Evolutionary conservation across 495 filamentous ascomycete genomes (phyloP), one percentile per base, ranked within the genome.

Genomic region (Thermothielavioides terrestris): DNA sequence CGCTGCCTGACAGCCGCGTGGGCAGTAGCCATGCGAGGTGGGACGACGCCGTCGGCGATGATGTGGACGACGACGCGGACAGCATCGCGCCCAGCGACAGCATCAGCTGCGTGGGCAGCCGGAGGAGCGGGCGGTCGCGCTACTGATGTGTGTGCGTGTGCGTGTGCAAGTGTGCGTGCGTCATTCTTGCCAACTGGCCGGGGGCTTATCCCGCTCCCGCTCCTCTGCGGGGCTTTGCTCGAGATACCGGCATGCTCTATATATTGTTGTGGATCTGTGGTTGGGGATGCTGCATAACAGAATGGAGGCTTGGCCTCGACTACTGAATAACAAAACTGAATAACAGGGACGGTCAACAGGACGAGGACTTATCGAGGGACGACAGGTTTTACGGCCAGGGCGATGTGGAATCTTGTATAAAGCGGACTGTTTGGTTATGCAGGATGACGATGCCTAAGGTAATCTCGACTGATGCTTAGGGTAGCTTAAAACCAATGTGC

Each of bases 1-100:
- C 76, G 8, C 61, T 79, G 0, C 79, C 80, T 0, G 60, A 63
- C 8, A 82, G 75, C 53, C 62, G 67, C 11, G 57, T 58, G 11
- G 60, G 64, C 18, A 53, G 55, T 31, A 57, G 59, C 28, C 48
- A 54, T 6, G 46, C 35, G 0, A 50, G 35, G 14, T 67, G 62
- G 65, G 68, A 61, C 12, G 71, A 66, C 17, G 52, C 55, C 8
- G 55, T 41, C n/a, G 52, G 56, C 11, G 51, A 53, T 22, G 56
- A 70, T 28, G 59, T 56, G 0, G 43, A 27, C 3, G 43, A 30
- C 22, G 61, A 71, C 30, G 61, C 53, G 4, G 65, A 61, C n/a
- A 76, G 70, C 54, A 64, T 85, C 27, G 76, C 68, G 20, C 82
- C 84, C 3, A 77, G 76, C 49, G 84, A 88, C 58, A 85, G 81